Evolutionary conservation across 495 filamentous ascomycete genomes (phyloP), one percentile per base, ranked within the genome.

Genomic region (Hypoxylon intermedium): DNA sequence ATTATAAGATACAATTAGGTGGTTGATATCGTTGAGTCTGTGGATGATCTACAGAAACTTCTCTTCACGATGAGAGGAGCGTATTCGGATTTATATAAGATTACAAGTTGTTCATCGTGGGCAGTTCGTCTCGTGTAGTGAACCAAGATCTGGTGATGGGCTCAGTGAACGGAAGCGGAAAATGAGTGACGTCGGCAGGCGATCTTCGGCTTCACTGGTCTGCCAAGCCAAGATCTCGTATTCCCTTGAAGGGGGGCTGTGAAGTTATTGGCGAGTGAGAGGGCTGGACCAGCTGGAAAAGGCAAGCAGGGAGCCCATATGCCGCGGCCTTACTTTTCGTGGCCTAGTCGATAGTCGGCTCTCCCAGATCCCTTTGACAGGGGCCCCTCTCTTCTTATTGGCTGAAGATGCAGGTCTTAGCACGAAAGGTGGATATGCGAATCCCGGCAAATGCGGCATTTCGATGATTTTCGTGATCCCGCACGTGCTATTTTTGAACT

Each of bases 221-320:
- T 34, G 62, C 62, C 62, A 60, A 65, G 62, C 62, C 62, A 60
- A 65, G 62, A 65, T 50, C 62, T 65, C 62, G 62, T 65, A 65
- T 65, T 65, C 26, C 20, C 1, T 6, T 47, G 24, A 47, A n/a
- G n/a, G 50, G 61, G 62, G 56, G 62, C 55, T 65, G 37, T 65
- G 50, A 47, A 43, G 51, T 9, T 43, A 44, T 16, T 21, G 33
- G 49, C 48, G 31, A 49, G 42, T 50, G 28, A 44, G 24, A 40
- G 24, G 30, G 30, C 43, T 58, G 30, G 15, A 38, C 15, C 50
- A 24, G 61, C 55, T 47, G 42, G 43, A 58, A 64, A 20, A 26
- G 54, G 60, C 48, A 58, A 58, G 37, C 11, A 47, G 12, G 48
- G n/a, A 20, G 41, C 37, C 48, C 33, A 48, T 42, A 43, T 63